Evolutionary conservation across 164 flowering plant genomes (phyloP).

Genomic region (Annona squamosa): DNA sequence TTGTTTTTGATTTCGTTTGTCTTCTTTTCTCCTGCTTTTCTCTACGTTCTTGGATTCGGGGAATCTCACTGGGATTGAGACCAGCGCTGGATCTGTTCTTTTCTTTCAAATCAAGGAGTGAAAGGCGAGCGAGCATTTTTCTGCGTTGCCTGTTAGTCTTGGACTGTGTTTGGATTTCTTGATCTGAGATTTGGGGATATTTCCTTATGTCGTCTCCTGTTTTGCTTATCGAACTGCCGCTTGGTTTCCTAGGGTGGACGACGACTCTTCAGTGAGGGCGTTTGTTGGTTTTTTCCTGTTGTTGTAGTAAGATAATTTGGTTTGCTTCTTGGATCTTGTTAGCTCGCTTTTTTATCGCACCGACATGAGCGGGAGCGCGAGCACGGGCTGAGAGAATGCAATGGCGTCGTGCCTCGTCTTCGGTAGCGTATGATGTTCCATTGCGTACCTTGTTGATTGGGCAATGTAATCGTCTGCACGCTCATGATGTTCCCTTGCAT

Average conservation of each 20-base stretch:
- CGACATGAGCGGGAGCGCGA: background rate
- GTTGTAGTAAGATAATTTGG: background rate
- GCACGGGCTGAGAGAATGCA: background rate
- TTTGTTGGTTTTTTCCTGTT: conserved; percentile 1
- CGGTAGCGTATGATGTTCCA: background rate
- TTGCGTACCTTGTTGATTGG: background rate
- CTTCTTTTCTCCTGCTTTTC: background rate
- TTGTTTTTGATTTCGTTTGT: background rate
- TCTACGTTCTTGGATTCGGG: background rate
- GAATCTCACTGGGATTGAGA: background rate
- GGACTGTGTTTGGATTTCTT: background rate
- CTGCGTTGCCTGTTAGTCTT: background rate
- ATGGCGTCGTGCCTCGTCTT: background rate
- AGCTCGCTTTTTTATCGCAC: background rate
- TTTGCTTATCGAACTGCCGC: background rate
- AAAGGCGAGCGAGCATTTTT: background rate
- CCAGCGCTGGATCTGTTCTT: conserved; percentile 5
- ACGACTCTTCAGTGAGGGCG: background rate
- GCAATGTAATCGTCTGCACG: no score
- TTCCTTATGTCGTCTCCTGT: background rate
- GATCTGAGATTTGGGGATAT: background rate
- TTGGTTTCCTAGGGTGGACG: background rate
- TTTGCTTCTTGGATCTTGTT: background rate
- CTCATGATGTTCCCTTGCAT: no score
- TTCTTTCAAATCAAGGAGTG: conserved; percentile 1